Evolutionary conservation across 1,284 basidiomycete species (phyloP), one percentile per base, ranked within the genome.

Genomic region (Paramarasmius palmivorus): DNA sequence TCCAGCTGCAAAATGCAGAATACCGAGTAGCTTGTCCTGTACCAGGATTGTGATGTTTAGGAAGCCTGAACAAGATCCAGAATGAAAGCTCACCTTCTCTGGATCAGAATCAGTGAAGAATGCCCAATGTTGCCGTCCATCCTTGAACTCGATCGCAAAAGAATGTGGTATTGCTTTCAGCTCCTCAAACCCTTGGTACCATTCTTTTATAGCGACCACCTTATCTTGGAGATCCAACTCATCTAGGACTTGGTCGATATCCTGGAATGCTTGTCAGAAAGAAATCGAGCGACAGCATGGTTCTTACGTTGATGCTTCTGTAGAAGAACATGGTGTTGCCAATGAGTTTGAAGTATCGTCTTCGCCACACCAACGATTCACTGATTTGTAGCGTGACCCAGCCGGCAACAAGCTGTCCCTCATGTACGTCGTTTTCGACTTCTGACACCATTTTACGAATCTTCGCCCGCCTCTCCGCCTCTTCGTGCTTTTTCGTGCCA

Each of bases 141-240:
- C 78, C 25, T 68, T 70, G 61, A 89, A 83, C 58, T 83, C 83
- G 20, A 90, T 68, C 1, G 80, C 86, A 66, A 90, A 89, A 0
- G 88, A 86, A 61, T 85, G 73, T 2, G 84, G 78, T 41, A 90
- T 84, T 2, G 86, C 78, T 64, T 85, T 78, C 22, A 90, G 68
- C 49, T 89, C 86, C 57, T 90, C 88, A 56, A 82, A 87, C 1
- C 88, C 88, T 53, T 90, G 84, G 53, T 80, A 74, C 79, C 84
- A 88, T 61, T 90, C 88, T 50, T 76, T 74, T 52, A 87, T 63
- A 8, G 68, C 77, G 39, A 68, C 67, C 7, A 86, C 65, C 15
- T 72, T 63, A 14, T 73, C 76, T 2, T 75, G 70, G 32, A 89
- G 65, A 6, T 75, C 64, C 17, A 86, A 55, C 26, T 76, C 68